These are phyloP conservation scores for Penicillium steckii DNA, from an alignment of 495 filamentous ascomycete species.

Conservation along the genomic window DNA sequence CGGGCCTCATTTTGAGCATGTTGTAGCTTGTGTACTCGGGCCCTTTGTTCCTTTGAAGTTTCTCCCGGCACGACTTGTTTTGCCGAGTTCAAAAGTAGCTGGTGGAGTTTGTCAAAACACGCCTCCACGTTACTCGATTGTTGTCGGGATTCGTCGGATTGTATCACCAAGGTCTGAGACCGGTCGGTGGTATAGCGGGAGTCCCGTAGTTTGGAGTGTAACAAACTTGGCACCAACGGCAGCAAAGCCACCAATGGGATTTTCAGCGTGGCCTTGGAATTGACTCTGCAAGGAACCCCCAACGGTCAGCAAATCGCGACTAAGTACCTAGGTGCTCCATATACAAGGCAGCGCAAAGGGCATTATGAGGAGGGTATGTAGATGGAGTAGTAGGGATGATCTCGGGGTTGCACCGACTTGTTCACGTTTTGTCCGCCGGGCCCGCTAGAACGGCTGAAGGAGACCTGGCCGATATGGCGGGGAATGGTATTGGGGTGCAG, in stretches of 20 bases:
- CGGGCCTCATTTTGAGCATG: slow-evolving; percentile 69
- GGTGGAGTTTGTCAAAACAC: slow-evolving; percentile 62
- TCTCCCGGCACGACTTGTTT: slow-evolving; percentile 60
- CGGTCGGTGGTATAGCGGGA: slow-evolving; percentile 70
- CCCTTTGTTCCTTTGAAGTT: slow-evolving; percentile 57
- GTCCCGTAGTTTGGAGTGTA: slow-evolving; percentile 61
- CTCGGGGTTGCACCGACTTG: slow-evolving; percentile 63
- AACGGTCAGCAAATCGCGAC: background rate
- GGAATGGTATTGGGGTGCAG: slow-evolving; percentile 66
- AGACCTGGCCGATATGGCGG: slow-evolving; percentile 59
- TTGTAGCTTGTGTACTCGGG: slow-evolving; percentile 62
- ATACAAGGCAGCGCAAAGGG: too few species aligned
- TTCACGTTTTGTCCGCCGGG: slow-evolving; percentile 96
- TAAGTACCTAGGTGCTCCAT: background rate
- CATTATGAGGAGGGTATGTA: too few species aligned
- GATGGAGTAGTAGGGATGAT: background rate
- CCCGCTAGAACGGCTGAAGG: slow-evolving; percentile 83
- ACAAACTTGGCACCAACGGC: slow-evolving; percentile 61
- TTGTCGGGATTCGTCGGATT: slow-evolving; percentile 64
- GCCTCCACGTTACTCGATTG: slow-evolving; percentile 63
- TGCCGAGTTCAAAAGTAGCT: slow-evolving; percentile 54
- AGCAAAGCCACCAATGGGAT: slow-evolving; percentile 57
- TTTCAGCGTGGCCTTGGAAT: slow-evolving; percentile 84
- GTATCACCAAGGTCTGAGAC: slow-evolving; percentile 63
- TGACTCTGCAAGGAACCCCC: slow-evolving; percentile 61